phyloP scores from a whole-genome alignment of 352 stramenopile genomes.

The Elongisporangium undulatum region DNA sequence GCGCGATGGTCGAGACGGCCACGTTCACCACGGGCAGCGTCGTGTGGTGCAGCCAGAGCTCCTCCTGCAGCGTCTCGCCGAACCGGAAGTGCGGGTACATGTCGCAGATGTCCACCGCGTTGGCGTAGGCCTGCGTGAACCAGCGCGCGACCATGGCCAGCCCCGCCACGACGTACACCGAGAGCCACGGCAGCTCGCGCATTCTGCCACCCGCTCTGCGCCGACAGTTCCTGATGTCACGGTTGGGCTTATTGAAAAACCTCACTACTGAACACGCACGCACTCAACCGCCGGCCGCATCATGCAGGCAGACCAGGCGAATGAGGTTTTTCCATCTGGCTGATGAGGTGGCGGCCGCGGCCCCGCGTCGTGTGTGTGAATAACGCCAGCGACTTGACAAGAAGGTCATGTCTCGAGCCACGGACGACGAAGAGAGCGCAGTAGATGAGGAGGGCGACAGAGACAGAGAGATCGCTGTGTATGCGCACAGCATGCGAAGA shows the following conservation, averaged over 20 bases:
- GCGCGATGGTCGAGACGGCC: slow-evolving; percentile 37
- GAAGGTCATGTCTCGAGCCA: background rate
- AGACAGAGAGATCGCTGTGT: background rate
- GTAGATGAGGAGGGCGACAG: background rate
- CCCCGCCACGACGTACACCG: slow-evolving; percentile 37
- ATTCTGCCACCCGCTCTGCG: background rate
- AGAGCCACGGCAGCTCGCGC: slow-evolving; percentile 25
- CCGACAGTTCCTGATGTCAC: background rate
- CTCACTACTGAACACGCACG: background rate
- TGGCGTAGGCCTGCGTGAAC: slow-evolving; percentile 38
- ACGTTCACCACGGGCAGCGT: slow-evolving; percentile 33
- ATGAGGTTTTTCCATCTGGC: background rate
- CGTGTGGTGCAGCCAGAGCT: slow-evolving; percentile 55
- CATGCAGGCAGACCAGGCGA: background rate
- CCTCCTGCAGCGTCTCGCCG: slow-evolving; percentile 44
- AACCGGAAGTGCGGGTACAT: slow-evolving; percentile 68
- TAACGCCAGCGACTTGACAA: background rate
- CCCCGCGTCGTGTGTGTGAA: background rate
- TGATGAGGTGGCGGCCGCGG: too few relatives aligned
- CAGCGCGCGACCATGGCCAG: slow-evolving; percentile 37
- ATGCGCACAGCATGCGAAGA: background rate
- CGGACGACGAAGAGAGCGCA: too few relatives aligned
- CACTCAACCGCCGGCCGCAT: background rate
- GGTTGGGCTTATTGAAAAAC: background rate
- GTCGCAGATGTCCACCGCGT: slow-evolving; percentile 36